Base-by-base conservation (phyloP, 2,329 filamentous ascomycete species). In the Epichloe sibirici region DNA sequence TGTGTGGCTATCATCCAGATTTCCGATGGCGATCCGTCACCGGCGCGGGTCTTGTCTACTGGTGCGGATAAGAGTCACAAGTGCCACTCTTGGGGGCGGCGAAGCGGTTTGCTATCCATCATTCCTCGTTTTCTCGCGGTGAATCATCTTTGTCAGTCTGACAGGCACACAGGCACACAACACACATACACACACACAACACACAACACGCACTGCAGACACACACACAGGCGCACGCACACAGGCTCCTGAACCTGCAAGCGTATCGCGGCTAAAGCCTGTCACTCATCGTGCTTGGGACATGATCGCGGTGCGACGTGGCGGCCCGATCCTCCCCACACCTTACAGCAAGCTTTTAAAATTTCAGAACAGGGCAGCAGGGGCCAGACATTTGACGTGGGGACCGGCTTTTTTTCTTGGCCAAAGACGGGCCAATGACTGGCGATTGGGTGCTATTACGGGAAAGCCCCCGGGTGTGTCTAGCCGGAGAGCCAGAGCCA, bases 291-390 rank as follows among this genome's bases (percentile, higher is more conserved):
- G 35, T 52, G 45, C 37, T 51, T 38, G 17, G 43, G n/a, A 40
- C 43, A 38, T 49, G 48, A 51, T 53, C 43, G 49, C 40, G 31
- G 49, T 47, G 52, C 49, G 52, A 54, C 52, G 17, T 54, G 52
- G 34, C 52, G 52, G 52, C 44, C 52, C 52, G 52, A 42, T 49
- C 49, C 52, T 43, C 52, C 52, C 52, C 52, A 35, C 45, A 54
- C 39, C 39, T 23, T 31, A 0, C 37, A 15, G 15, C 37, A 25
- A 25, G 17, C 17, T 21, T 21, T 21, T 21, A 21, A 38, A 9
- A 7, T 17, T 8, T n/a, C n/a, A 46, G 13, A 23, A 21, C 17
- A 31, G 9, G 28, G 25, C 25, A 25, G 25, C 25, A 25, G 25
- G 28, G 23, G 23, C 23, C 23, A 23, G 23, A 23, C 23, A 23